Conservation (phyloP, 805 yeast species). For the Metschnikowia cerradonensis region DNA sequence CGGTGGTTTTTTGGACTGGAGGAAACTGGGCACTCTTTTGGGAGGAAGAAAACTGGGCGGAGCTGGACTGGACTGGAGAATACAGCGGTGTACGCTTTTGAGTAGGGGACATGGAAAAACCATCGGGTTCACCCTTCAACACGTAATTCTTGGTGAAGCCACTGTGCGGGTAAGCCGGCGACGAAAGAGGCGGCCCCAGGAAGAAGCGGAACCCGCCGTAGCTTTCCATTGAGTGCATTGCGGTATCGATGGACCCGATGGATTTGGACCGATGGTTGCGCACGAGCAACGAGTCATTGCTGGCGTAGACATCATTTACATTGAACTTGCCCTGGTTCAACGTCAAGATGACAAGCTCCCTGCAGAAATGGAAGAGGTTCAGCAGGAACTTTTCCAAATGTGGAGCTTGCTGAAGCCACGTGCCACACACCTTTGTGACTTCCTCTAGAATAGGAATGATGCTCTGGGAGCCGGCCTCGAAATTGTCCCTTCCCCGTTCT, state of each 20-base stretch:
- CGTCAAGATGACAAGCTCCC: slow-evolving; percentile 11
- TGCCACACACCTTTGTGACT: slow-evolving; percentile 13
- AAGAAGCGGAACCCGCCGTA: background rate
- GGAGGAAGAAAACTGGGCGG: background rate
- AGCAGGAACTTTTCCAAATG: slow-evolving; percentile 15
- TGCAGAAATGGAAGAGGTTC: slow-evolving; percentile 15
- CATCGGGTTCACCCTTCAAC: background rate
- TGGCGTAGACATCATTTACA: slow-evolving; percentile 4
- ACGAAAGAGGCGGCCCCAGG: background rate
- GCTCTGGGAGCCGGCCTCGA: background rate
- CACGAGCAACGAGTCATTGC: slow-evolving; percentile 8
- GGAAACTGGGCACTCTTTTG: background rate
- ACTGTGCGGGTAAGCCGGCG: background rate
- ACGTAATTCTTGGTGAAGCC: background rate
- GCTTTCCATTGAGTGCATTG: background rate
- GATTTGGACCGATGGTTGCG: slow-evolving; percentile 8
- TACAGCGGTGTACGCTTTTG: background rate
- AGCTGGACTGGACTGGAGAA: too few relatives aligned
- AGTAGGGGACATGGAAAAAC: background rate
- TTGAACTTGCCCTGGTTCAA: slow-evolving; percentile 7
- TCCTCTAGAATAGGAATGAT: slow-evolving; percentile 10
- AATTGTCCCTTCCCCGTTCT: slow-evolving; percentile 4
- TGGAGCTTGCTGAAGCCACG: slow-evolving; percentile 19
- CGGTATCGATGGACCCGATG: slow-evolving; percentile 6
- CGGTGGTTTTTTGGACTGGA: background rate